Evolutionary conservation across 1,284 basidiomycete genomes (phyloP).

Genomic region (Apiotrichum montevideense): DNA sequence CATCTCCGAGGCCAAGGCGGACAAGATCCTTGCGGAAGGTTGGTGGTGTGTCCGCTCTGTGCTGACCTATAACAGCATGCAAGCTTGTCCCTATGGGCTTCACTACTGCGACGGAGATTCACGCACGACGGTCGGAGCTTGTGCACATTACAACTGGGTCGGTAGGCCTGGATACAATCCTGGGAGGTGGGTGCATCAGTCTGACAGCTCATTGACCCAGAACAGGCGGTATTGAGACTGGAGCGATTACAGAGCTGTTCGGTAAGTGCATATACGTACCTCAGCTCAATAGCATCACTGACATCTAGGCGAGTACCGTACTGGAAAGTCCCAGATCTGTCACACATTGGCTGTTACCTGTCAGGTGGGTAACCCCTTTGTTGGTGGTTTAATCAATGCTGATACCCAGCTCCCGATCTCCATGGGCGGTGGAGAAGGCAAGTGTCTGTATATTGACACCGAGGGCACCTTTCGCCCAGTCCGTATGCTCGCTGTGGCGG

Average conservation of each 20-base stretch:
- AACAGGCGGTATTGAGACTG: slow-evolving; percentile 96
- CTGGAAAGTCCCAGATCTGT: slow-evolving; percentile 97
- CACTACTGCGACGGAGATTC: slow-evolving; percentile 95
- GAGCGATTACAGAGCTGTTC: slow-evolving; percentile 96
- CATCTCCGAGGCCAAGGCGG: slow-evolving; percentile 95
- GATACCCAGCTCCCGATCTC: slow-evolving; percentile 67
- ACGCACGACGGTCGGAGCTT: slow-evolving; percentile 88
- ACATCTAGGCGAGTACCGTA: slow-evolving; percentile 70
- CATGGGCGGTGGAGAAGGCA: slow-evolving; percentile 99
- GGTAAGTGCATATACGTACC: slow-evolving; percentile 48
- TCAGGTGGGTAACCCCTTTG: slow-evolving; percentile 51
- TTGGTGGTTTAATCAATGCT: not conserved
- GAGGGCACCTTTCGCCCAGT: slow-evolving; percentile 98
- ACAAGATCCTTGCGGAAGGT: slow-evolving; percentile 93
- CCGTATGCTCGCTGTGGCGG: slow-evolving; percentile 87
- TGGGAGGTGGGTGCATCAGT: slow-evolving; percentile 65
- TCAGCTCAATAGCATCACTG: not conserved
- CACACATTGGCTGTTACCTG: slow-evolving; percentile 98
- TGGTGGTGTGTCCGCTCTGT: slow-evolving; percentile 23
- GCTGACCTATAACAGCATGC: slow-evolving; percentile 56
- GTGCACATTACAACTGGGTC: slow-evolving; percentile 97
- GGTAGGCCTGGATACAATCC: slow-evolving; percentile 88
- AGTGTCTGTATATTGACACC: slow-evolving; percentile 98
- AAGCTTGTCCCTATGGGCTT: slow-evolving; percentile 98
- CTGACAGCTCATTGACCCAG: not conserved